Evolutionary conservation across 805 yeast genomes (phyloP).

Genomic region (Candida krabiensis): DNA sequence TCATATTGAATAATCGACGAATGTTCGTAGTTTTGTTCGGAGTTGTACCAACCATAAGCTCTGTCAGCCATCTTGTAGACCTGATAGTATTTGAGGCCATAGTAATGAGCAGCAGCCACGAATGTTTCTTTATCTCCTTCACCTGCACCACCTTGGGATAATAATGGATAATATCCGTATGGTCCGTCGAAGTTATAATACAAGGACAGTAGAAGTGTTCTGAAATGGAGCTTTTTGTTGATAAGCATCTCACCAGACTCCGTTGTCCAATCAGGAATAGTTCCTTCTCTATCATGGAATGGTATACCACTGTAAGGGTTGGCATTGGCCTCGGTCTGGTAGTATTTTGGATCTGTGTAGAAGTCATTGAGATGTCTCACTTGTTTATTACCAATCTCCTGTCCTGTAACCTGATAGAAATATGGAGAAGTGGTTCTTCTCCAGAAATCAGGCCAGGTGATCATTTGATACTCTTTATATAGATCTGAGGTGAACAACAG

Average conservation of each 20-base stretch:
- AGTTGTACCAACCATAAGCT: constrained; percentile 34
- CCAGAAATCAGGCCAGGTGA: constrained; percentile 90
- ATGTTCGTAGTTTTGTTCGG: constrained; percentile 33
- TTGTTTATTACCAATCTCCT: constrained; percentile 39
- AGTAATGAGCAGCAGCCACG: constrained; percentile 64
- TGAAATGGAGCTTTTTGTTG: constrained; percentile 56
- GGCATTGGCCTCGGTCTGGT: constrained; percentile 36
- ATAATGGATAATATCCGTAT: constrained; percentile 53
- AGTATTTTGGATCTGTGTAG: constrained; percentile 31
- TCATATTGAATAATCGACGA: constrained; percentile 37
- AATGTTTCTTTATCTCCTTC: constrained; percentile 80
- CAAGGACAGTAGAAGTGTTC: constrained; percentile 55
- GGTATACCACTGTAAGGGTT: constrained; percentile 36
- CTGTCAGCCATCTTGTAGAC: constrained; percentile 40
- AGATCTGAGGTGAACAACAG: constrained; percentile 57
- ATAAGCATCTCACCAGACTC: constrained; percentile 70
- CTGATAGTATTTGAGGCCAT: constrained; percentile 53
- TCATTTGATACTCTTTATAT: constrained; percentile 48
- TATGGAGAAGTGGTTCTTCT: constrained; percentile 75
- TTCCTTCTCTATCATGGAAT: constrained; percentile 64
- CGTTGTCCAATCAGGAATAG: constrained; percentile 67
- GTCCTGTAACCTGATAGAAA: constrained; percentile 67
- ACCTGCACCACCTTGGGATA: constrained; percentile 64
- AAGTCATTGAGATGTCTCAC: constrained; percentile 33
- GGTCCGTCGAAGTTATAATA: constrained; percentile 71